phyloP scores from a whole-genome alignment of 805 yeast genomes.

The Saccharomyces paradoxus region DNA sequence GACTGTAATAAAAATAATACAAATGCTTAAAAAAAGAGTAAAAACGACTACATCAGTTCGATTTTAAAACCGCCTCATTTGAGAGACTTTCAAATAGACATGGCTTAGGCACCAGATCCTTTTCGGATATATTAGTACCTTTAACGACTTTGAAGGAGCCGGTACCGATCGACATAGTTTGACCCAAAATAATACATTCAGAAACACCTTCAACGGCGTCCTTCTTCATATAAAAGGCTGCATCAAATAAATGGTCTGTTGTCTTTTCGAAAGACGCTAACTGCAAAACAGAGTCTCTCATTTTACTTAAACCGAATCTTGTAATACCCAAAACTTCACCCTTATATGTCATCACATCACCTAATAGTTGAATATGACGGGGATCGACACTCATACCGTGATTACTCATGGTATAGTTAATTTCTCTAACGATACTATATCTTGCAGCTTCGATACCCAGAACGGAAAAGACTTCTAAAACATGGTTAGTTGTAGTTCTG shows the following conservation, averaged over 20 bases:
- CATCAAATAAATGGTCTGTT: conserved; percentile 95
- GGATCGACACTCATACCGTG: conserved; percentile 99
- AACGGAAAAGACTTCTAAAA: conserved; percentile 79
- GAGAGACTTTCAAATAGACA: conserved; percentile 40
- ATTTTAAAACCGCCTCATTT: conserved; percentile 5
- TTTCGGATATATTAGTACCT: conserved; percentile 39
- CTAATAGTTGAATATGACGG: conserved; percentile 93
- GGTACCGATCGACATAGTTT: conserved; percentile 95
- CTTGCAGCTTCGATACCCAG: conserved; percentile 98
- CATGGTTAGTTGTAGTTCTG: conserved; percentile 83
- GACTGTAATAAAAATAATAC: neutral
- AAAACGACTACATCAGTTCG: neutral
- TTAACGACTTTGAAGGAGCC: conserved; percentile 87
- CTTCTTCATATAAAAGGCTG: conserved; percentile 94
- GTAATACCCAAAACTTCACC: conserved; percentile 98
- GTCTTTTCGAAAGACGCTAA: conserved; percentile 97
- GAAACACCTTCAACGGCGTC: conserved; percentile 96
- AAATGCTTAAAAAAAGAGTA: neutral
- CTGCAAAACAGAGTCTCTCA: conserved; percentile 96
- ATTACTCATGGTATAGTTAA: conserved; percentile 94
- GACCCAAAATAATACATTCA: conserved; percentile 95
- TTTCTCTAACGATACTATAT: conserved; percentile 83
- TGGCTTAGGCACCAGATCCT: conserved; percentile 38
- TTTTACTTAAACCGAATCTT: conserved; percentile 92
- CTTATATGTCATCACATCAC: conserved; percentile 98